Percentiles rank a stretch among this genome's conserved stretches.
These are phyloP conservation scores for Rubroboletus pulcherrimus DNA, from an alignment of 768 basidiomycete species.

Conservation along the genomic window DNA sequence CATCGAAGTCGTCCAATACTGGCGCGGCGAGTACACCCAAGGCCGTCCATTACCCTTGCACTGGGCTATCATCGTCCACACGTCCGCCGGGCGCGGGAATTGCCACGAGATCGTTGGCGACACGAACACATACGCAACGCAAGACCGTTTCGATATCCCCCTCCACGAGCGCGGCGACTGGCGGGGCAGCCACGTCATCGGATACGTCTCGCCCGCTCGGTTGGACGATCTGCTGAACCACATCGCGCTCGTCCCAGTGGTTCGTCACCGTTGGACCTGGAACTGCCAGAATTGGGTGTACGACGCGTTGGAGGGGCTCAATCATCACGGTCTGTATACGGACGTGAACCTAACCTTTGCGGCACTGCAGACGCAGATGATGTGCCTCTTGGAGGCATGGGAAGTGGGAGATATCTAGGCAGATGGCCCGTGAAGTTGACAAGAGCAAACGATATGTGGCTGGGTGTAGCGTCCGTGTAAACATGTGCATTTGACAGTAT, in stretches of 20 bases:
- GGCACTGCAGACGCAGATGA: conserved; percentile 24
- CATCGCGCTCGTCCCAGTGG: conserved; percentile 17
- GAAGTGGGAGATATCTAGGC: conserved; percentile 23
- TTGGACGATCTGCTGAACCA: conserved; percentile 8
- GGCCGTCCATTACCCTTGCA: conserved; percentile 18
- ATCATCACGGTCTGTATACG: conserved; percentile 10
- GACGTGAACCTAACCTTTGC: conserved; percentile 13
- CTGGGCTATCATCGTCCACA: conserved; percentile 28
- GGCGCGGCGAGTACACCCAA: conserved; percentile 20
- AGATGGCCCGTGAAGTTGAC: not conserved
- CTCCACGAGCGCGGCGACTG: conserved; percentile 11
- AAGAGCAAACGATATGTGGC: not conserved
- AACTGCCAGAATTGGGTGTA: conserved; percentile 30
- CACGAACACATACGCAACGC: conserved; percentile 14
- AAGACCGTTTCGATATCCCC: conserved; percentile 9
- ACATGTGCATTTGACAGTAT: not conserved
- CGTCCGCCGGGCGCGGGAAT: conserved; percentile 15
- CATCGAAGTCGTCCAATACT: conserved; percentile 27
- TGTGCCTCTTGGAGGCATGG: conserved; percentile 27
- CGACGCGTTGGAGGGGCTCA: conserved; percentile 17
- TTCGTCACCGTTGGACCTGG: conserved; percentile 19
- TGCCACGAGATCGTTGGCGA: conserved; percentile 25
- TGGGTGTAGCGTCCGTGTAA: not conserved
- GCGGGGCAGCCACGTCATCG: conserved; percentile 22
- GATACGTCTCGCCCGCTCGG: conserved; percentile 14